These are phyloP conservation scores for Wickerhamiella australiensis DNA, from an alignment of 805 yeast genomes.

Conservation along the genomic window DNA sequence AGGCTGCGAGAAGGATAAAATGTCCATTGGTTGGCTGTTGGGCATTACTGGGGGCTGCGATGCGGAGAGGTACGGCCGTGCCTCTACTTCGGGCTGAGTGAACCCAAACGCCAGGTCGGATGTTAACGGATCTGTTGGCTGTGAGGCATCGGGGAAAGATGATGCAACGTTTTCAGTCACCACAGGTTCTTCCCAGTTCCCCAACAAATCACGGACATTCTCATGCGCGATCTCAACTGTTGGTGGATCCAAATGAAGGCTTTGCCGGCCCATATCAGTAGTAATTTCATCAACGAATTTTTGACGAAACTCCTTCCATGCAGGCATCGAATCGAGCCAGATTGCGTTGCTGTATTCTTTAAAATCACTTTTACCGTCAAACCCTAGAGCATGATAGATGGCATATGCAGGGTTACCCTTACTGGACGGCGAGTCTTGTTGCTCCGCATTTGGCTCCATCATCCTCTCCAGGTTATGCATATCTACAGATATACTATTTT, in stretches of 20 bases:
- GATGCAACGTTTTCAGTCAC: background rate
- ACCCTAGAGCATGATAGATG: background rate
- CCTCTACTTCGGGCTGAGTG: background rate
- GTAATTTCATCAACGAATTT: background rate
- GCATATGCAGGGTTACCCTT: background rate
- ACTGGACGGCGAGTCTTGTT: background rate
- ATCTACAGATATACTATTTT: background rate
- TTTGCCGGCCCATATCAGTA: background rate
- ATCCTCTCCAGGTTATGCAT: background rate
- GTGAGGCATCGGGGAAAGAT: background rate
- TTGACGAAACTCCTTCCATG: background rate
- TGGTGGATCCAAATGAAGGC: background rate
- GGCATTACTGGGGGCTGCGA: background rate
- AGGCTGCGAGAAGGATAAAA: background rate
- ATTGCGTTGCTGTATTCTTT: background rate
- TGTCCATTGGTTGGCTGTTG: background rate
- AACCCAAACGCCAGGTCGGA: background rate
- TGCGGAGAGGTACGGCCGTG: background rate
- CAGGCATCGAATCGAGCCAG: background rate
- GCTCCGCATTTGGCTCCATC: background rate
- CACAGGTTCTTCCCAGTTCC: background rate
- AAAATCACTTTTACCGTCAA: background rate
- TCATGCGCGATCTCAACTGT: background rate
- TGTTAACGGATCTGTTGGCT: background rate
- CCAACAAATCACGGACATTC: background rate